These are phyloP conservation scores for Aspergillus heteromorphus DNA, from an alignment of 495 filamentous ascomycete species.

Conservation along the genomic window DNA sequence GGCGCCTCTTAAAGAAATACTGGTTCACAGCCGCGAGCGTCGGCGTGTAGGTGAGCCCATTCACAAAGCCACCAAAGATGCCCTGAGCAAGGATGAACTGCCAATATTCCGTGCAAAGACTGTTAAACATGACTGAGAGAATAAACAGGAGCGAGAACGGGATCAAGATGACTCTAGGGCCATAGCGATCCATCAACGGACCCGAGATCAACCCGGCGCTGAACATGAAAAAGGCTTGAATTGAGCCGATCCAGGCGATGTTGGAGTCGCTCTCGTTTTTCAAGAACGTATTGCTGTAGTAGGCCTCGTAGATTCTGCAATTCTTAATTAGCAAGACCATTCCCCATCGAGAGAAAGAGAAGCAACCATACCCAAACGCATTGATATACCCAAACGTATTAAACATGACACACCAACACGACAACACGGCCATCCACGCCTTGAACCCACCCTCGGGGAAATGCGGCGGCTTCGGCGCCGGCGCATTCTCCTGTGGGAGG, in stretches of 20 bases:
- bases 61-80: conserved; percentile 37
- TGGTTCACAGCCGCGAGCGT: conserved; percentile 22
- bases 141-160: conserved; percentile 15
- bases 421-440: conserved; percentile 54
- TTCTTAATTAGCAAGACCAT: neutral
- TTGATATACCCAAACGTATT: conserved; percentile 54
- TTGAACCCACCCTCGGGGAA: conserved; percentile 48
- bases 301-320: conserved; percentile 27
- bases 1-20: conserved; percentile 30
- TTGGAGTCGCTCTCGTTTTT: conserved; percentile 16
- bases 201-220: conserved; percentile 20
- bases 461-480: neutral
- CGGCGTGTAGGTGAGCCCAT: conserved; percentile 30
- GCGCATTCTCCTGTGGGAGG: neutral
- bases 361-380: conserved; percentile 44
- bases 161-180: conserved; percentile 15
- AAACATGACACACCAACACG: conserved; percentile 52
- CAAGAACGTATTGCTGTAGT: conserved; percentile 22
- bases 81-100: conserved; percentile 55
- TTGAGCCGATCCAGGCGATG: conserved; percentile 44
- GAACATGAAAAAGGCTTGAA: conserved; percentile 32
- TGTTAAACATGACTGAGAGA: conserved; percentile 44
- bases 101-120: conserved; percentile 48
- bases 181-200: conserved; percentile 24
- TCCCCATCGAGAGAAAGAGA: too few relatives aligned